phyloP scores from a whole-genome alignment of 768 basidiomycete genomes.

The Psilocybe azurescens region DNA sequence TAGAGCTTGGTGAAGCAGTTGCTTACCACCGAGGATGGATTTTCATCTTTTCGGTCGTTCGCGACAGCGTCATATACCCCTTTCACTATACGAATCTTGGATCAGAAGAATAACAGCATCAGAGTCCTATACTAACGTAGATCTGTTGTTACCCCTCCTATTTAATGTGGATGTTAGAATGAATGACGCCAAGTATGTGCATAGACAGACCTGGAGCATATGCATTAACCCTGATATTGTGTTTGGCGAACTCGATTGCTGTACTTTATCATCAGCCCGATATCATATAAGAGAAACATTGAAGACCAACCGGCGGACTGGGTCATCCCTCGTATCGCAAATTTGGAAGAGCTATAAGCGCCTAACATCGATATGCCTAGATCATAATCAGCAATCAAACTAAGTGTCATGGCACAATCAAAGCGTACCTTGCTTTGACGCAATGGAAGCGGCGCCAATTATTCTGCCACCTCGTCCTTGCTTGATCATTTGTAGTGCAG shows the following conservation, averaged over 20 bases:
- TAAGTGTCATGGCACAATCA: neutral
- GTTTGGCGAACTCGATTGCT: constrained; percentile 22
- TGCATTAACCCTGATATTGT: constrained; percentile 40
- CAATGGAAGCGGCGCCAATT: constrained; percentile 46
- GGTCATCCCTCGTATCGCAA: constrained; percentile 45
- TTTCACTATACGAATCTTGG: neutral
- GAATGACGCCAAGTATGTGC: neutral
- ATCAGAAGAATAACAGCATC: neutral
- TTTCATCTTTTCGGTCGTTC: neutral
- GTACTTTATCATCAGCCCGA: neutral
- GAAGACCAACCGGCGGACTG: constrained; percentile 37
- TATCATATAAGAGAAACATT: neutral
- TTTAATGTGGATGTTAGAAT: neutral
- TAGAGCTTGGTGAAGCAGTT: neutral
- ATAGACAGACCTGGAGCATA: constrained; percentile 34
- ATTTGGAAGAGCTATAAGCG: constrained; percentile 41
- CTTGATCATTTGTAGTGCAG: constrained; percentile 46
- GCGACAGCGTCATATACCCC: neutral
- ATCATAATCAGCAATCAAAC: neutral
- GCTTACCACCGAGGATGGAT: neutral
- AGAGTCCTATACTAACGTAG: constrained; percentile 14
- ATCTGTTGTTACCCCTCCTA: constrained; percentile 20
- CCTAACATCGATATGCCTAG: constrained; percentile 12
- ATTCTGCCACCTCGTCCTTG: constrained; percentile 50
- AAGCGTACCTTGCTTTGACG: constrained; percentile 41